Evolutionary conservation across 805 yeast genomes (phyloP), one percentile per base, ranked within the genome.

Genomic region (Metschnikowia henanensis): DNA sequence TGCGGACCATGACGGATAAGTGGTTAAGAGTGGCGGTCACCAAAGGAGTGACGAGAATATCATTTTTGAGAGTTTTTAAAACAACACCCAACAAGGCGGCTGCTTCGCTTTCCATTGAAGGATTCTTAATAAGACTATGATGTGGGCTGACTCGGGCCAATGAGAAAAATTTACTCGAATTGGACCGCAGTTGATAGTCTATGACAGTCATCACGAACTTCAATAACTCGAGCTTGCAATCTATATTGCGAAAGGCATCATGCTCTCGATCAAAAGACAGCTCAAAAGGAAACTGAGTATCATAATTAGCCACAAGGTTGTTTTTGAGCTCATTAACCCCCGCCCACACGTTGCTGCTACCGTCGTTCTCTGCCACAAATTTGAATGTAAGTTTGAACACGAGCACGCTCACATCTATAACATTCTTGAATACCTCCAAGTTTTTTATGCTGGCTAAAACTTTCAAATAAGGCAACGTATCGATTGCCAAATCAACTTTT

Each of bases 21-120:
- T 83, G 81, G 53, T 86, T 81, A 21, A 89, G 62, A 0, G 87
- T 72, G 6, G 95, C 87, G 13, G 88, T 77, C 40, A 86, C 77
- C 3, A 80, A 52, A 4, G 85, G 79, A 1, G 71, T 51, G 10
- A 84, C 71, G 35, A 71, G 50, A 38, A 81, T 72, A 64, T 80
- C 85, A 26, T 75, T 81, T 31, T 72, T 68, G 42, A 91, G 67
- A 15, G 75, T 67, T 35, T 71, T 68, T 36, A 89, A 66, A 23
- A 92, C 60, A 28, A 80, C 61, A 52, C 43, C 96, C 28, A 94
- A 65, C 43, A 86, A 66, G 3, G 75, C 81, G 42, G 75, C 76
- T 0, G 91, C 58, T 59, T 91, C 96, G 6, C 84, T 78, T 51
- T 84, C 89, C 49, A 90, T 64, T 18, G 68, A 61, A 8, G 64